These are phyloP conservation scores for Hypoxylon sp. DNA, from an alignment of 2,329 filamentous ascomycete genomes.

Conservation along the genomic window DNA sequence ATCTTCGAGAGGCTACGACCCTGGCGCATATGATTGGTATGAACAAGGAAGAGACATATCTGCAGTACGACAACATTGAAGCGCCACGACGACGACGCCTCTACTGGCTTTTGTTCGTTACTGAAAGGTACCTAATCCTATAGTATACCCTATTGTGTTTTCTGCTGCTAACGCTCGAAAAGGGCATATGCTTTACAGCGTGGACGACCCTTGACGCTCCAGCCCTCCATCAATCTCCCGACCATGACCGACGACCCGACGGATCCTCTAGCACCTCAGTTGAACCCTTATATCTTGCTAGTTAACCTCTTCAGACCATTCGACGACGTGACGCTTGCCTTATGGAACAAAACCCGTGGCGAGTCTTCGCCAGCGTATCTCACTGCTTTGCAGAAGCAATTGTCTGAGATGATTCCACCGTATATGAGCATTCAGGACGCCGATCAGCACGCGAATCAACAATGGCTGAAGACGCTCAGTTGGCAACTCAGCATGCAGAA, in stretches of 20 bases:
- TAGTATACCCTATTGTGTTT: background rate
- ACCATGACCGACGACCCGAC: constrained; percentile 70
- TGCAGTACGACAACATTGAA: constrained; percentile 69
- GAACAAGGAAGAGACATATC: constrained; percentile 73
- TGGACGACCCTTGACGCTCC: constrained; percentile 76
- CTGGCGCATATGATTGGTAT: constrained; percentile 72
- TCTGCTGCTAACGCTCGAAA: constrained; percentile 26
- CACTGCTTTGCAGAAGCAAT: constrained; percentile 70
- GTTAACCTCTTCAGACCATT: constrained; percentile 75
- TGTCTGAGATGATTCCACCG: constrained; percentile 66
- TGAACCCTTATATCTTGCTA: constrained; percentile 69
- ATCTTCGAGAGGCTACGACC: constrained; percentile 81
- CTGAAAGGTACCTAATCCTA: constrained; percentile 68
- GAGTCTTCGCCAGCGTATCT: constrained; percentile 70
- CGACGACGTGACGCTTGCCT: constrained; percentile 71
- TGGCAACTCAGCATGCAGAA: constrained; percentile 73
- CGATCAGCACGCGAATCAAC: constrained; percentile 70
- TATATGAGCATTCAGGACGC: constrained; percentile 65
- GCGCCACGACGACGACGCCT: constrained; percentile 73
- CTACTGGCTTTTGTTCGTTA: constrained; percentile 79
- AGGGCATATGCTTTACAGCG: constrained; percentile 79
- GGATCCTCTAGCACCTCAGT: constrained; percentile 65
- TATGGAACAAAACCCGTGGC: constrained; percentile 74
- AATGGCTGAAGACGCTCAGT: constrained; percentile 73
- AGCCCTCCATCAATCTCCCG: constrained; percentile 76